phyloP scores from a whole-genome alignment of 208 protist genomes.

The Herpetomonas tarakana region DNA sequence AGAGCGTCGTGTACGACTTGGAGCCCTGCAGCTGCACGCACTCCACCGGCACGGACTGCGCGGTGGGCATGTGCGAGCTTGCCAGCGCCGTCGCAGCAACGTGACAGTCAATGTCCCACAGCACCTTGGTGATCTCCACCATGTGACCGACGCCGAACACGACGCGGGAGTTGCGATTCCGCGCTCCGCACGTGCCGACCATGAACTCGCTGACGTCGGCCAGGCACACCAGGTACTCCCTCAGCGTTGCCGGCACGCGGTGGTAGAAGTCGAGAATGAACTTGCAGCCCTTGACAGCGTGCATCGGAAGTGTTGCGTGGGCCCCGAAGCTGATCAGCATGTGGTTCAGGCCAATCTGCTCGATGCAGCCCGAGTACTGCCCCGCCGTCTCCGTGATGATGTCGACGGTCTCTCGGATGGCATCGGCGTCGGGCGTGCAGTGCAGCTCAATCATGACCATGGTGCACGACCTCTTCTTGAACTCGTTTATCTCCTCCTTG shows the following conservation, averaged over 20 bases:
- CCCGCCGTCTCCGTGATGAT: slow-evolving; percentile 36
- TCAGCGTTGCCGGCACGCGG: slow-evolving; percentile 22
- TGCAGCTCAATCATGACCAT: slow-evolving; percentile 59
- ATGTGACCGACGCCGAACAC: slow-evolving; percentile 40
- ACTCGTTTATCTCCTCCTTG: slow-evolving; percentile 59
- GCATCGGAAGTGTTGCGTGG: slow-evolving; percentile 51
- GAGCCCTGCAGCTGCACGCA: slow-evolving; percentile 42
- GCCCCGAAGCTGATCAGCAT: slow-evolving; percentile 67
- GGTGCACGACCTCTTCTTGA: slow-evolving; percentile 37
- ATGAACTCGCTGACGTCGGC: slow-evolving; percentile 60
- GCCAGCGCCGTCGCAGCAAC: slow-evolving; percentile 51
- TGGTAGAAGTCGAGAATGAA: slow-evolving; percentile 56
- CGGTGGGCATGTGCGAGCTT: slow-evolving; percentile 40
- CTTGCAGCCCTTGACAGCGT: slow-evolving; percentile 47
- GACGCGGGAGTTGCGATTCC: slow-evolving; percentile 33
- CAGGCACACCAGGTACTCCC: slow-evolving; percentile 45
- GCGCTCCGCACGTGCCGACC: slow-evolving; percentile 60
- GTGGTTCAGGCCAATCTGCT: slow-evolving; percentile 44
- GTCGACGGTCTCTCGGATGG: slow-evolving; percentile 25
- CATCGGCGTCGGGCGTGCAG: slow-evolving; percentile 17
- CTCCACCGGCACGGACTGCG: slow-evolving; percentile 39
- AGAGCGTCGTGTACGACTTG: slow-evolving; percentile 40
- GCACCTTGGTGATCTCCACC: slow-evolving; percentile 32
- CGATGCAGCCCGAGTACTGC: slow-evolving; percentile 47
- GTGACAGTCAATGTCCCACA: slow-evolving; percentile 59